These are phyloP conservation scores for Penicillium sp. DNA, from an alignment of 2,329 filamentous ascomycete species.

Conservation along the genomic window DNA sequence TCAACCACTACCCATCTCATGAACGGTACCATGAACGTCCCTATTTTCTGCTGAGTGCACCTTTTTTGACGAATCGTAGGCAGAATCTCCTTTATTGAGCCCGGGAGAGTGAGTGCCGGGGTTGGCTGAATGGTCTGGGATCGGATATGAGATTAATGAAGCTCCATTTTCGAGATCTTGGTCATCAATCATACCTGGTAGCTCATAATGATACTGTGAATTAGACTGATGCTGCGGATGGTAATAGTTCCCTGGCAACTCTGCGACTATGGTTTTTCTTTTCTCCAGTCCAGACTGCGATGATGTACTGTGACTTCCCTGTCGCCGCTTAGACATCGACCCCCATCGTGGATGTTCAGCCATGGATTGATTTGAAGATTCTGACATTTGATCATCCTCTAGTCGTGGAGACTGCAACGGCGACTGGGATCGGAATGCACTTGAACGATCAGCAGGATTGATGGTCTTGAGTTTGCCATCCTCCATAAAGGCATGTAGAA, in stretches of 20 bases:
- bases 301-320: not conserved
- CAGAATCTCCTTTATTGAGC: not conserved
- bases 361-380: constrained; percentile 6
- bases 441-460: constrained; percentile 23
- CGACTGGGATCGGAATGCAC: not conserved
- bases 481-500: constrained; percentile 22
- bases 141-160: not conserved
- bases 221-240: not conserved
- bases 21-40: not conserved
- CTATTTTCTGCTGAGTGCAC: not conserved
- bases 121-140: not conserved
- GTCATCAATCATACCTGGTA: constrained; percentile 4
- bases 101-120: not conserved
- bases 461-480: constrained; percentile 25
- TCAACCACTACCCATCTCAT: not conserved
- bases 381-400: constrained; percentile 1
- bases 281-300: constrained; percentile 1
- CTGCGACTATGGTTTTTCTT: constrained; percentile 7
- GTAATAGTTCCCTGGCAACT: constrained; percentile 19
- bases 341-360: not conserved
- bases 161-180: not conserved
- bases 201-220: not conserved
- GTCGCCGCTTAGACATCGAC: constrained; percentile 3
- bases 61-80: not conserved
- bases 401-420: not conserved